phyloP scores from a whole-genome alignment of 441 rosid genomes.

The Breynia disticha region DNA sequence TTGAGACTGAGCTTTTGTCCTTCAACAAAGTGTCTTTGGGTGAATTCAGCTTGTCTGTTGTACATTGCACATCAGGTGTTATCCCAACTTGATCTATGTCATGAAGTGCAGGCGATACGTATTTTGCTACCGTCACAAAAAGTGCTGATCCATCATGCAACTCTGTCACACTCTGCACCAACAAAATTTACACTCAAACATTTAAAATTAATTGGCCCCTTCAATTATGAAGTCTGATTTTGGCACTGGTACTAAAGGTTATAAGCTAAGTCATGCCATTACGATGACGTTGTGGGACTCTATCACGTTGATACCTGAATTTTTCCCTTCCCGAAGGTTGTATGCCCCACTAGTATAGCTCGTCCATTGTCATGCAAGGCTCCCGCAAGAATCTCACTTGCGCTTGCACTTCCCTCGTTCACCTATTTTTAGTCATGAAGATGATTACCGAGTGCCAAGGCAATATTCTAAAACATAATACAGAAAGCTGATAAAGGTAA shows the following conservation, averaged over 20 bases:
- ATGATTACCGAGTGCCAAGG: too few relatives aligned
- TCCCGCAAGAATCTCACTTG: constrained; percentile 92
- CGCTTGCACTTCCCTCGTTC: constrained; percentile 88
- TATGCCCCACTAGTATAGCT: constrained; percentile 78
- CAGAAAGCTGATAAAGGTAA: neutral
- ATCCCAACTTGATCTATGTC: constrained; percentile 72
- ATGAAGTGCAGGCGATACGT: constrained; percentile 66
- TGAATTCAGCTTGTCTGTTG: constrained; percentile 44
- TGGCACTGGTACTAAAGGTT: too few relatives aligned
- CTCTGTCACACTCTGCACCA: constrained; percentile 75
- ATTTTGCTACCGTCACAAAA: constrained; percentile 83
- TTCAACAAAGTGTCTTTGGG: constrained; percentile 33
- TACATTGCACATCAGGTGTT: constrained; percentile 58
- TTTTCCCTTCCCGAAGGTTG: constrained; percentile 85
- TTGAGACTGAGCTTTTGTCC: constrained; percentile 33
- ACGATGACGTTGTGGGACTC: too few relatives aligned
- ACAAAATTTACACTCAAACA: too few relatives aligned
- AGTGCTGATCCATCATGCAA: constrained; percentile 82
- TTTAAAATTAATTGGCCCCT: neutral
- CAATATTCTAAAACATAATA: too few relatives aligned
- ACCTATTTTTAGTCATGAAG: constrained; percentile 34
- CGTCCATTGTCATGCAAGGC: constrained; percentile 87
- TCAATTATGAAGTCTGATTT: too few relatives aligned
- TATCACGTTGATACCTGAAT: constrained; percentile 69
- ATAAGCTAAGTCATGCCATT: neutral